Percentiles rank a stretch among this genome's conserved stretches.
Conservation (phyloP, 768 basidiomycete genomes). For the Agrocybe pediades region DNA sequence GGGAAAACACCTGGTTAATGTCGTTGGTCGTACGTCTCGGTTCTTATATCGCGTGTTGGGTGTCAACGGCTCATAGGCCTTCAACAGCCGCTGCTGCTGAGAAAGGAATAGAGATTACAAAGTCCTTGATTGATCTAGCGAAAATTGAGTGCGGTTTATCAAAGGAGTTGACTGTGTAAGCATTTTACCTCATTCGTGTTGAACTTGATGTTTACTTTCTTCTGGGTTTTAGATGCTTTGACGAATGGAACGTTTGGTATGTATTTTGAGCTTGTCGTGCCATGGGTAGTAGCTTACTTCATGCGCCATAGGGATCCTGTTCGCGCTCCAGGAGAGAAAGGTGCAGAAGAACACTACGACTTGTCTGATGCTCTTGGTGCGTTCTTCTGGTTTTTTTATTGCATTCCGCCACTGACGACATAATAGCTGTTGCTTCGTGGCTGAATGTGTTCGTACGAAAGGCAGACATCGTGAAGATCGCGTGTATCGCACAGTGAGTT, state of each 20-base stretch:
- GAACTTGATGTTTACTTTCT: background rate
- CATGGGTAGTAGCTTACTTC: background rate
- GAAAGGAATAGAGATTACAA: conserved; percentile 51
- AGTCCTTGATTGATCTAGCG: conserved; percentile 52
- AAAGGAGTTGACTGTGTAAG: conserved; percentile 41
- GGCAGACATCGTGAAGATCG: conserved; percentile 59
- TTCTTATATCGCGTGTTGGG: background rate
- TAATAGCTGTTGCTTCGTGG: conserved; percentile 57
- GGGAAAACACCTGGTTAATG: conserved; percentile 51
- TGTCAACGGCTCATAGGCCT: too few species aligned
- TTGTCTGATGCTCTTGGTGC: conserved; percentile 50
- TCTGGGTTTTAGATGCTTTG: conserved; percentile 39
- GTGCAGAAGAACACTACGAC: conserved; percentile 56
- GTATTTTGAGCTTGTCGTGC: background rate
- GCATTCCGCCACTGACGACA: background rate
- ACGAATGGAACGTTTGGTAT: conserved; percentile 60
- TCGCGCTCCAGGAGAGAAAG: conserved; percentile 49
- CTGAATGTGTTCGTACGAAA: conserved; percentile 63
- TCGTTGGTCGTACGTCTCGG: conserved; percentile 45
- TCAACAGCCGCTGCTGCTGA: conserved; percentile 55
- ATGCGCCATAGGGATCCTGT: conserved; percentile 36
- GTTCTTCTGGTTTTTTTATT: background rate
- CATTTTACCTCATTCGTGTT: background rate
- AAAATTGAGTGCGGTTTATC: conserved; percentile 38
- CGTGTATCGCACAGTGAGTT: conserved; percentile 60